Conservation (phyloP, 129 eudicot genomes). For the Sambucus nigra region DNA sequence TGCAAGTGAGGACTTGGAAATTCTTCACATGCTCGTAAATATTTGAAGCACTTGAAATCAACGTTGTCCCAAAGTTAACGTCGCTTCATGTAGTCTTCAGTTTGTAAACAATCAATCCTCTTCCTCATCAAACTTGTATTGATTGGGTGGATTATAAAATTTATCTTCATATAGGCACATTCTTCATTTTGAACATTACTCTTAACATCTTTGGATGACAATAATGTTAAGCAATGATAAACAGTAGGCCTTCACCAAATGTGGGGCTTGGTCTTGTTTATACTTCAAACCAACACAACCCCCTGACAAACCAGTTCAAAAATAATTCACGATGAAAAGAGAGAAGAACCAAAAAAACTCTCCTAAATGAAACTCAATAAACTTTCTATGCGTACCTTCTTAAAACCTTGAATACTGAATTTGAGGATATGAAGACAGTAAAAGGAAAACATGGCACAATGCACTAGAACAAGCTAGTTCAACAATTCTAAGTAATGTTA, state of each 20-base stretch:
- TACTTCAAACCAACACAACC: conserved; percentile 65
- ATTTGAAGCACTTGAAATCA: conserved; percentile 38
- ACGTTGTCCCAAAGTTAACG: conserved; percentile 29
- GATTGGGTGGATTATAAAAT: conserved; percentile 27
- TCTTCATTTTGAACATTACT: conserved; percentile 42
- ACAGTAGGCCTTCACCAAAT: conserved; percentile 49
- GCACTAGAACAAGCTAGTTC: neutral
- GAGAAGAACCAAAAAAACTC: conserved; percentile 15
- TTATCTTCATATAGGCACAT: conserved; percentile 38
- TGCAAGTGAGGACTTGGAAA: conserved; percentile 44
- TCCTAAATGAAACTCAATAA: conserved; percentile 7
- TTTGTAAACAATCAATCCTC: conserved; percentile 47
- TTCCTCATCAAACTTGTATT: conserved; percentile 54
- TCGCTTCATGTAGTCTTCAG: conserved; percentile 31
- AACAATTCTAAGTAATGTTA: neutral
- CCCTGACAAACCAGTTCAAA: conserved; percentile 80
- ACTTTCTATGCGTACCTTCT: neutral
- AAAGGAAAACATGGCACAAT: neutral
- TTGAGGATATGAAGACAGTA: neutral
- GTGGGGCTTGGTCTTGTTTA: conserved; percentile 77
- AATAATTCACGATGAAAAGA: conserved; percentile 33
- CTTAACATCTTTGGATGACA: conserved; percentile 36
- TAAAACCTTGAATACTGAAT: neutral
- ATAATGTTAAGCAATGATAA: conserved; percentile 38
- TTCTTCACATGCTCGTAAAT: conserved; percentile 47